Percentiles rank a stretch among this genome's conserved stretches.
These are phyloP conservation scores for Chrysochromulina tobinii DNA, from an alignment of 78 protist genomes.

Conservation along the genomic window DNA sequence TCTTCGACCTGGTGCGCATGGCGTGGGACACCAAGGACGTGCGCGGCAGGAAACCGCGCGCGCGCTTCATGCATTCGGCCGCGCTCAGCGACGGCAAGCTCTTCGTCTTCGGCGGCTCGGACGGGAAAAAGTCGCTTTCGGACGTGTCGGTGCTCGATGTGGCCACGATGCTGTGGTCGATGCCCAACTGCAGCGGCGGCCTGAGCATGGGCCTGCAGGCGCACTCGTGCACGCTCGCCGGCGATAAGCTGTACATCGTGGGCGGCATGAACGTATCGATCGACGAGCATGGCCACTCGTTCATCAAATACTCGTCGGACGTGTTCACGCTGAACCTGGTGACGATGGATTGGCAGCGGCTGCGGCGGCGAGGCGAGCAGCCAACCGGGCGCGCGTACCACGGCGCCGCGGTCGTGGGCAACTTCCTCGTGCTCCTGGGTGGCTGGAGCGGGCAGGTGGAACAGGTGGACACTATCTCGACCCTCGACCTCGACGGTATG, in stretches of 20 bases:
- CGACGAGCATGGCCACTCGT: not conserved
- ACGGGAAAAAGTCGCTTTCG: not conserved
- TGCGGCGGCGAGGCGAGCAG: not conserved
- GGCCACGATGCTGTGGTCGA: not conserved
- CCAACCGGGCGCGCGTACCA: not conserved
- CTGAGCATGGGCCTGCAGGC: not conserved
- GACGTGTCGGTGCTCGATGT: slow-evolving; percentile 5
- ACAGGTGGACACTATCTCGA: not conserved
- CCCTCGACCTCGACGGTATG: not conserved
- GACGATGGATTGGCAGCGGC: not conserved
- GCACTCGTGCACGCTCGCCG: not conserved
- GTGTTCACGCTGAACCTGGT: not conserved
- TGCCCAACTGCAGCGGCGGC: not conserved
- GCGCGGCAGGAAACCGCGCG: not conserved
- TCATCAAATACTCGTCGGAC: not conserved
- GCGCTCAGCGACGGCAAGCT: not conserved
- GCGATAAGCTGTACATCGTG: not conserved
- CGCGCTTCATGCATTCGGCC: not conserved
- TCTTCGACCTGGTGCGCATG: slow-evolving; percentile 7
- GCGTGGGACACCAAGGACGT: not conserved
- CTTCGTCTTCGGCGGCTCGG: not conserved
- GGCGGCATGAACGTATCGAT: not conserved
- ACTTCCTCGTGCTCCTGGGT: not conserved
- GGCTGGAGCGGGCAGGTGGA: not conserved
- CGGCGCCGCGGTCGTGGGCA: not conserved